These are phyloP conservation scores for Cicer arietinum DNA, from an alignment of 306 rosid genomes.

Conservation along the genomic window DNA sequence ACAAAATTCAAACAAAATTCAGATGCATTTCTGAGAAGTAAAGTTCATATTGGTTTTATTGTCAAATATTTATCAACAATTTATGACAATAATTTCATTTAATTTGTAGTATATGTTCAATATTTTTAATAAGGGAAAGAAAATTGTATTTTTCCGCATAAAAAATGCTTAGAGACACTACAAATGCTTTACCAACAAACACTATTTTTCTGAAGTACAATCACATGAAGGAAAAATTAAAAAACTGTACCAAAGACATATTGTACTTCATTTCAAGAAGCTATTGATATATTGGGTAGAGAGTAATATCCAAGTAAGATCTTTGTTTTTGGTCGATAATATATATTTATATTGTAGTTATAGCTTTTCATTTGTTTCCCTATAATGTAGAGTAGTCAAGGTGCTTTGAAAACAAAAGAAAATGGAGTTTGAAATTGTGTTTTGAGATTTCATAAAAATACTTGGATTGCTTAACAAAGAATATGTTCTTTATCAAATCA, in stretches of 20 bases:
- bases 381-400: too few species aligned
- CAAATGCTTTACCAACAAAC: not conserved
- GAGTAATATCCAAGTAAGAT: not conserved
- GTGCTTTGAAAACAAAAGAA: too few species aligned
- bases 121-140: not conserved
- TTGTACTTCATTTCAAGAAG: not conserved
- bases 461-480: too few species aligned
- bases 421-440: too few species aligned
- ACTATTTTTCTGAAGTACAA: not conserved
- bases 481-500: too few species aligned
- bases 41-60: not conserved
- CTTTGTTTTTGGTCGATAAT: too few species aligned
- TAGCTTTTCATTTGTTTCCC: too few species aligned
- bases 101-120: too few species aligned
- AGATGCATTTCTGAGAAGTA: not conserved
- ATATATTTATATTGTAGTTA: too few species aligned
- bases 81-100: too few species aligned
- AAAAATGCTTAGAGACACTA: not conserved
- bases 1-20: not conserved
- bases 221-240: not conserved
- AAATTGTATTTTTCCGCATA: not conserved
- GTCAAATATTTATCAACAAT: too few species aligned
- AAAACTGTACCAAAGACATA: not conserved
- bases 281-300: not conserved
- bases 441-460: too few species aligned